A percentile compares a stretch with the other conserved stretches of the same genome.
phyloP scores from a whole-genome alignment of 1,284 basidiomycete species.

The Apiotrichum siamense region DNA sequence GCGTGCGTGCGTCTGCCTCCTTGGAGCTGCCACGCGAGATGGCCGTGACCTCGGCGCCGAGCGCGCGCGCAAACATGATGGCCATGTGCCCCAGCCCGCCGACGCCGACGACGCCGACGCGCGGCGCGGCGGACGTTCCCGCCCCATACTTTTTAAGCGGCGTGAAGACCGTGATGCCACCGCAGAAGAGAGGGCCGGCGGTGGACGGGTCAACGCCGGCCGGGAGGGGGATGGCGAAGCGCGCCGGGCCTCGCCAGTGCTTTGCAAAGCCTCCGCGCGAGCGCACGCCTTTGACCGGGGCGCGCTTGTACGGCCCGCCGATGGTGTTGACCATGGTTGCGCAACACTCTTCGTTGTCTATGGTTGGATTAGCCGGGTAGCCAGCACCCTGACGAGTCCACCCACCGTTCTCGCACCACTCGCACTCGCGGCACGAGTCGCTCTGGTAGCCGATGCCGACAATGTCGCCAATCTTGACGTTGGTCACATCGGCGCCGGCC shows the following conservation, averaged over 20 bases:
- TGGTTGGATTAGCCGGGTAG: too few relatives aligned
- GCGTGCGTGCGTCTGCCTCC: conserved; percentile 49
- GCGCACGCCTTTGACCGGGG: too few relatives aligned
- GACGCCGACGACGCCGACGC: conserved; percentile 51
- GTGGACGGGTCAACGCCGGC: conserved; percentile 54
- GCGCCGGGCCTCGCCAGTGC: conserved; percentile 43
- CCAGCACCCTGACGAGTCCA: too few relatives aligned
- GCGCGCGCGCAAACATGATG: conserved; percentile 49
- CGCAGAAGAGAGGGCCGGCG: conserved; percentile 50
- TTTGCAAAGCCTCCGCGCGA: conserved; percentile 49
- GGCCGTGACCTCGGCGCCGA: conserved; percentile 57
- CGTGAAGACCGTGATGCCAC: conserved; percentile 48
- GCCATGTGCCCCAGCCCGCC: conserved; percentile 47
- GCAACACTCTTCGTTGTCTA: too few relatives aligned
- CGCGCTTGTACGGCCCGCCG: too few relatives aligned
- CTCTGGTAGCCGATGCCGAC: too few relatives aligned
- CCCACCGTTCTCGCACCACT: too few relatives aligned
- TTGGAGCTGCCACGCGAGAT: conserved; percentile 52
- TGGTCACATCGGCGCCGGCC: too few relatives aligned
- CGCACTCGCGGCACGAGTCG: too few relatives aligned
- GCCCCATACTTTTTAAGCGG: conserved; percentile 51
- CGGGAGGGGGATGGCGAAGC: conserved; percentile 62
- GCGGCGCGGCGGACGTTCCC: conserved; percentile 49
- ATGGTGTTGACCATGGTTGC: too few relatives aligned
- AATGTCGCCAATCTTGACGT: too few relatives aligned